Percentiles rank a stretch among this genome's conserved stretches.
phyloP scores from a whole-genome alignment of 177 flowering plant genomes.

The Vitis hybrid region DNA sequence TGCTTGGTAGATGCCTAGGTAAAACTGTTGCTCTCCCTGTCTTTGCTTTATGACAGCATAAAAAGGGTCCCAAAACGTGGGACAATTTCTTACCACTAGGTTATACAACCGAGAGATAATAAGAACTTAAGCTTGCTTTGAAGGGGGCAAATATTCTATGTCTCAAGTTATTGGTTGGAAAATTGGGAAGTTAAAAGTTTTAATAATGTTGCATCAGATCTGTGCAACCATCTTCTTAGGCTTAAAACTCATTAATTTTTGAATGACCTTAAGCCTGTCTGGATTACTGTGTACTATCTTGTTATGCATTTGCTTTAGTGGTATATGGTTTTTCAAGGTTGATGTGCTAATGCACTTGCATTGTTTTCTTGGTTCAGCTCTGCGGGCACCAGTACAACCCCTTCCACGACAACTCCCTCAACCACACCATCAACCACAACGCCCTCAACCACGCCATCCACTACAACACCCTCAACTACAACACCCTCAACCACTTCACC shows the following conservation, averaged over 20 bases:
- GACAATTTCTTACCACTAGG: too few species aligned
- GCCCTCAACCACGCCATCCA: slow-evolving; percentile 10
- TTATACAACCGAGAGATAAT: not conserved
- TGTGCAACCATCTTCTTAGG: too few species aligned
- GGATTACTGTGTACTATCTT: not conserved
- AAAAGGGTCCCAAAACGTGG: too few species aligned
- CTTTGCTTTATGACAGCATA: too few species aligned
- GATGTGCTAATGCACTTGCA: not conserved
- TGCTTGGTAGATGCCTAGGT: too few species aligned
- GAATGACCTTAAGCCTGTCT: not conserved
- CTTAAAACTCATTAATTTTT: not conserved
- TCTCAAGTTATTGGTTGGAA: not conserved
- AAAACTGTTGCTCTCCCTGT: too few species aligned
- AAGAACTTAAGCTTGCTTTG: not conserved
- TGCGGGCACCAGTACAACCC: slow-evolving; percentile 24
- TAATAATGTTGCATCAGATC: not conserved
- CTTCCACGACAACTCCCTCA: slow-evolving; percentile 5
- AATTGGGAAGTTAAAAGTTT: not conserved
- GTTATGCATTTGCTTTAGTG: not conserved
- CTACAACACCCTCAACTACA: slow-evolving; percentile 16
- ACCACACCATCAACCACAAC: slow-evolving; percentile 5
- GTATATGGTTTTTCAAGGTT: not conserved
- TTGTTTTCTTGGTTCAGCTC: slow-evolving; percentile 17
- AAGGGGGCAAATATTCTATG: not conserved
- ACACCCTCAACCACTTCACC: slow-evolving; percentile 17